Evolutionary conservation across 2,329 filamentous ascomycete genomes (phyloP), one percentile per base, ranked within the genome.

Genomic region (Pestalotiopsis sp.): DNA sequence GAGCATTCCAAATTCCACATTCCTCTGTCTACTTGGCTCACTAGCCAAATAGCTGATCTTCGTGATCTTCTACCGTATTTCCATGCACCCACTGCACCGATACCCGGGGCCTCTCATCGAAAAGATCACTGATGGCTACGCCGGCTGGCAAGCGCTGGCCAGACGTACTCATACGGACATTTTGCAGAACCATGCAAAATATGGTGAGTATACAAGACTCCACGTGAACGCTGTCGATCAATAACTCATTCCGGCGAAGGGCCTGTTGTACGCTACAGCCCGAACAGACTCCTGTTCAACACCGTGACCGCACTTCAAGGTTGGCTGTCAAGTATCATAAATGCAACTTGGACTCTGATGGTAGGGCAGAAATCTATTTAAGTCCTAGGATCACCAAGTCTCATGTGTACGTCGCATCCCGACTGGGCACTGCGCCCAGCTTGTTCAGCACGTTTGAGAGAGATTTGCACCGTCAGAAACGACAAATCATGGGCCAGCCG

Each of bases 261-360:
- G 17, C 52, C 69, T 7, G 71, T 74, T 6, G n/a, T 74, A 23
- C 66, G 73, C 27, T 65, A 70, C 41, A 68, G 70, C 6, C 71
- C 72, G 5, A 70, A 74, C 52, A 71, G 69, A 39, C 70, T 74
- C 3, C 67, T 74, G 13, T 73, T 74, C 67, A 72, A 72, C 36
- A 69, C 72, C 3, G 62, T 52, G 13, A 71, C 66, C 11, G 71
- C 72, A 39, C 67, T 73, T 6, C 38, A 64, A 27, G 62, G 62
- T 52, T 23, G 14, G 17, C 6, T 64, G 23, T 25, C 7, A 36
- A 41, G 11, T 39, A 12, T 31, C n/a, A 14, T 11, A 17, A 9
- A n/a, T 38, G 12, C 60, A 7, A 36, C 1, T n/a, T 56, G 3
- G 39, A 59, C 4, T 45, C 64, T 36, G 20, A 59, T 7, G 11